Percentiles rank a stretch among this genome's conserved stretches.
Conservation (phyloP, 2,329 filamentous ascomycete genomes). For the Zymoseptoria pseudotritici region DNA sequence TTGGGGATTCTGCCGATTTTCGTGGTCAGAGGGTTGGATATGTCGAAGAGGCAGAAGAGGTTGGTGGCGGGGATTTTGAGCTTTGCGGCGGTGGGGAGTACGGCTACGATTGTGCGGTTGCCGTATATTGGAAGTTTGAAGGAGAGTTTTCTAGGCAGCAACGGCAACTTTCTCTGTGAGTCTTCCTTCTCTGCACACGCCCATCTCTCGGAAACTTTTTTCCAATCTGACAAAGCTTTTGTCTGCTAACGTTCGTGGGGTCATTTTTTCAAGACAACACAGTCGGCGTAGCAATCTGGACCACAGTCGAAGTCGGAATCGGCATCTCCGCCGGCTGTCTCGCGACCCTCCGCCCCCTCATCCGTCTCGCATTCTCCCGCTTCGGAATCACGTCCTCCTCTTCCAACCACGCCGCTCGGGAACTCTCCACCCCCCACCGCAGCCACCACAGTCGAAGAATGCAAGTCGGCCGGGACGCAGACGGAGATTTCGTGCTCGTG, state of each 20-base stretch:
- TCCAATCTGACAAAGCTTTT: not conserved
- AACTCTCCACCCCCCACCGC: not conserved
- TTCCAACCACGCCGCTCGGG: not conserved
- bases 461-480: not conserved
- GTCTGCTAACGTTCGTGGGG: slow-evolving; percentile 1
- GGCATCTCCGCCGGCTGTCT: slow-evolving; percentile 38
- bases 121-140: slow-evolving; percentile 35
- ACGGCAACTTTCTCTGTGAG: slow-evolving; percentile 38
- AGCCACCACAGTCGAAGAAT: slow-evolving; percentile 3
- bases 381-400: slow-evolving; percentile 8
- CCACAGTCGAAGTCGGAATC: slow-evolving; percentile 29
- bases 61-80: slow-evolving; percentile 33
- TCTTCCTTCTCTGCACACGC: no score
- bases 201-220: no score
- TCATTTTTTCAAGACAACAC: slow-evolving; percentile 32
- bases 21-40: slow-evolving; percentile 36
- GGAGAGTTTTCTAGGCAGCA: slow-evolving; percentile 24
- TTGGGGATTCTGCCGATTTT: slow-evolving; percentile 36
- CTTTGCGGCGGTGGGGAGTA: slow-evolving; percentile 44
- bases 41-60: slow-evolving; percentile 32
- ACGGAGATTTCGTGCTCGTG: slow-evolving; percentile 10
- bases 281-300: slow-evolving; percentile 32
- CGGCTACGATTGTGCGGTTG: slow-evolving; percentile 43
- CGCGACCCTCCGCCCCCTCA: slow-evolving; percentile 43
- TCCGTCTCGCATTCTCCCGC: slow-evolving; percentile 26